Evolutionary conservation across 768 basidiomycete species (phyloP).

Genomic region (Tulasnella sp.): DNA sequence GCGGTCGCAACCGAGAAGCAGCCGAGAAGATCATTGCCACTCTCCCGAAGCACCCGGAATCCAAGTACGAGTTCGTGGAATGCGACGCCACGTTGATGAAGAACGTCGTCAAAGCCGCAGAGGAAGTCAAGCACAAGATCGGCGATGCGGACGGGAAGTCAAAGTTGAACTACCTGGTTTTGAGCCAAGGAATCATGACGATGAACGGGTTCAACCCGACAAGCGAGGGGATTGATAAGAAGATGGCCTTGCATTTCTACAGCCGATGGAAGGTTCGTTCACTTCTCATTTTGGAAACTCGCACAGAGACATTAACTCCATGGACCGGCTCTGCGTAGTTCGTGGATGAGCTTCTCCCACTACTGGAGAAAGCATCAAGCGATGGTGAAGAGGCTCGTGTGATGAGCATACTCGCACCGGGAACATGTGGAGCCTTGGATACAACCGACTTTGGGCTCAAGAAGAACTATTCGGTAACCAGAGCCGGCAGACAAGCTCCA

Average conservation of each 20-base stretch:
- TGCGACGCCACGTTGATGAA: slow-evolving; percentile 36
- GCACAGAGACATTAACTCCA: neutral
- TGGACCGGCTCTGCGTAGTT: slow-evolving; percentile 6
- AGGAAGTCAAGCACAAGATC: slow-evolving; percentile 12
- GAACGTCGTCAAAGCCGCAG: slow-evolving; percentile 26
- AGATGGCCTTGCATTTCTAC: slow-evolving; percentile 32
- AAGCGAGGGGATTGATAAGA: slow-evolving; percentile 29
- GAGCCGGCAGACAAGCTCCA: neutral
- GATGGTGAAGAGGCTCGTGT: slow-evolving; percentile 18
- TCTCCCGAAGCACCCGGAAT: slow-evolving; percentile 27
- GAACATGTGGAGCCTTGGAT: neutral
- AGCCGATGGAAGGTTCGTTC: slow-evolving; percentile 27
- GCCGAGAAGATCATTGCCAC: slow-evolving; percentile 32
- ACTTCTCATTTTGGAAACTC: neutral
- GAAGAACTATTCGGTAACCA: slow-evolving; percentile 24
- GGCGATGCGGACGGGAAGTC: neutral
- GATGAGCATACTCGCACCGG: slow-evolving; percentile 18
- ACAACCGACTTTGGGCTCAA: slow-evolving; percentile 29
- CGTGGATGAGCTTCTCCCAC: slow-evolving; percentile 27
- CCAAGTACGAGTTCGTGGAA: slow-evolving; percentile 38
- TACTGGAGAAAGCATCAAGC: slow-evolving; percentile 25
- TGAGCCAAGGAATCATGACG: slow-evolving; percentile 29
- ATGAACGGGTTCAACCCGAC: slow-evolving; percentile 27
- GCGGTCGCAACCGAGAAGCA: slow-evolving; percentile 32
- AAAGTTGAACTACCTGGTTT: slow-evolving; percentile 29